Evolutionary conservation across 2,329 filamentous ascomycete genomes (phyloP), one percentile per base, ranked within the genome.

Genomic region (Alternaria rosae): DNA sequence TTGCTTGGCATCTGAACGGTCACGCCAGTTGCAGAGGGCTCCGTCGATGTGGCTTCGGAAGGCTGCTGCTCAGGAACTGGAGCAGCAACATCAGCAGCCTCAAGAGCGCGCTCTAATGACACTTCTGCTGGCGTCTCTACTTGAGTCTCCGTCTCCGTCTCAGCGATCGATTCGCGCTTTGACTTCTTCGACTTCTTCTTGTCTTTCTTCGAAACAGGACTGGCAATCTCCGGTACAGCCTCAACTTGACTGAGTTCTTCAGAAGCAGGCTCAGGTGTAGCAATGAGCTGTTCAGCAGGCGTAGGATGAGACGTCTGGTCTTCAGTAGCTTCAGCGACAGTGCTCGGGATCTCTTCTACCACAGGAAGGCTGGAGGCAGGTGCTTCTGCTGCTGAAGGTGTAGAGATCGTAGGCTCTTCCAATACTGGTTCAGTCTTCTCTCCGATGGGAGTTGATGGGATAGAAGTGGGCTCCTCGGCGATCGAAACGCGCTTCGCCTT

Each of bases 121-220:
- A 57, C 41, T 10, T 68, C 67, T 17, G 61, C 20, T 12, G 58
- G 51, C 11, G 47, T 59, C 21, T 62, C 56, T 3, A 35, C 10
- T 21, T 41, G 21, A 5, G 47, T 61, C 17, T 62, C 58, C 2
- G 50, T 30, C 20, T 57, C 65, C 20, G 56, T 56, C n/a, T 69
- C 68, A 2, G 58, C 60, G 17, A 59, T 38, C 26, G 68, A 71
- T 32, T 60, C 63, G 30, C 66, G 66, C 55, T 74, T 72, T 8
- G 64, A 55, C 26, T 75, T 73, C 63, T 75, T 70, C 4, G 44
- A 52, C 38, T 67, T 62, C 28, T 69, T 72, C 51, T 74, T 72
- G 58, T 70, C 70, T 44, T 70, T 68, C 48, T 66, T 67, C 1
- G 63, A 61, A 21, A 44, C 15, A 1, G 54, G 26, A 4, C 26